Evolutionary conservation across 805 yeast species (phyloP).

Genomic region (Saturnispora saitoi): DNA sequence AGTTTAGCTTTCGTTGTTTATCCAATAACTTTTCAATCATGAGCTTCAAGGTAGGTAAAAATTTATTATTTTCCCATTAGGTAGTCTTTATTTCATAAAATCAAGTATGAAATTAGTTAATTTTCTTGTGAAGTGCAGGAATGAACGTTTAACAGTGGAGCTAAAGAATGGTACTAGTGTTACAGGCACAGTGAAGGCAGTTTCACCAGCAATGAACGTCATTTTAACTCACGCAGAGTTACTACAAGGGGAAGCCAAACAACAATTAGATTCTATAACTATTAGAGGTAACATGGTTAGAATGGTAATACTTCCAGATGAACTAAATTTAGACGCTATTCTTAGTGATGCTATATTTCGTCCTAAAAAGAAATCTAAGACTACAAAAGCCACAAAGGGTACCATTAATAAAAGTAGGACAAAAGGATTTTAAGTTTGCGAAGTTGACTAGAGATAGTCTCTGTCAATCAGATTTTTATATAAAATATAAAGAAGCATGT

Average conservation of each 20-base stretch:
- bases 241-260: slow-evolving; percentile 39
- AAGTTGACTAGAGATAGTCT: too few relatives aligned
- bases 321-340: slow-evolving; percentile 61
- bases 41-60: neutral
- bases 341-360: slow-evolving; percentile 42
- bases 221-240: slow-evolving; percentile 72
- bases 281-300: slow-evolving; percentile 86
- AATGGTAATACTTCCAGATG: slow-evolving; percentile 76
- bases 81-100: neutral
- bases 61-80: too few relatives aligned
- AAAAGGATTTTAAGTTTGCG: slow-evolving; percentile 8
- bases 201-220: slow-evolving; percentile 87
- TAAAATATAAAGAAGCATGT: neutral
- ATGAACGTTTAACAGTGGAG: slow-evolving; percentile 85
- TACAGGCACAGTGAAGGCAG: slow-evolving; percentile 75
- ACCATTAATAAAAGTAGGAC: slow-evolving; percentile 16
- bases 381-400: slow-evolving; percentile 14
- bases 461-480: too few relatives aligned
- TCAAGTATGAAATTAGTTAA: slow-evolving; percentile 53
- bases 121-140: slow-evolving; percentile 75
- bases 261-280: slow-evolving; percentile 60
- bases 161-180: slow-evolving; percentile 84
- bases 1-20: neutral
- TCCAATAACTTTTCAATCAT: neutral
- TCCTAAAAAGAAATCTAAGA: slow-evolving; percentile 29